Conservation (phyloP, 2,329 filamentous ascomycete species). For the Aspergillus floridensis region DNA sequence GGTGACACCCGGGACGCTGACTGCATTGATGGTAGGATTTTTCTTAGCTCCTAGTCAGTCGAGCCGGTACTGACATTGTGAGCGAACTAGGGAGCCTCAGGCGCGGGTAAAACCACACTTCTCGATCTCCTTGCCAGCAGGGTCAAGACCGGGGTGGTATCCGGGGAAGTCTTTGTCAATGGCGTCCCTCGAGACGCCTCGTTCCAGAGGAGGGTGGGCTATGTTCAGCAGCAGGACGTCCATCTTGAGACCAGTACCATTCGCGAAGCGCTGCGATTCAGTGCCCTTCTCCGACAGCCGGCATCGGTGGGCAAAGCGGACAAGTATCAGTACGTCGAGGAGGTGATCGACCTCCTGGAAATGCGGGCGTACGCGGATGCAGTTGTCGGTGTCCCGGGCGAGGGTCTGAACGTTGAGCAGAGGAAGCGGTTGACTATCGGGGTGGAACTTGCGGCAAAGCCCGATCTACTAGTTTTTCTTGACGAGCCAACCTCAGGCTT, state of each 20-base stretch:
- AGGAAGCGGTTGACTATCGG: constrained; percentile 79
- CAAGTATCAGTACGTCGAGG: constrained; percentile 80
- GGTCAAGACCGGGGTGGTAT: constrained; percentile 81
- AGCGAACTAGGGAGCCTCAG: constrained; percentile 32
- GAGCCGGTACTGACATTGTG: background rate
- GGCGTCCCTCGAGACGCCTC: constrained; percentile 61
- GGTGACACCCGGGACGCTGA: constrained; percentile 53
- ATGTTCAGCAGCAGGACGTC: constrained; percentile 83
- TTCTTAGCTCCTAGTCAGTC: background rate
- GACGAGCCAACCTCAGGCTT: constrained; percentile 88
- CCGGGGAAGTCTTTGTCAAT: constrained; percentile 79
- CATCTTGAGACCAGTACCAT: constrained; percentile 82
- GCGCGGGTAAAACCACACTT: constrained; percentile 87
- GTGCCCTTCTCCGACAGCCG: constrained; percentile 78
- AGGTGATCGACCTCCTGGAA: constrained; percentile 81
- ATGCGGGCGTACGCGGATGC: constrained; percentile 89
- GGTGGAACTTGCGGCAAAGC: constrained; percentile 88
- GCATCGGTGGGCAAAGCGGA: constrained; percentile 65
- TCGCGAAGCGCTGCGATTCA: constrained; percentile 81
- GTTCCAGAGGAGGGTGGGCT: constrained; percentile 37
- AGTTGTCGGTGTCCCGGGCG: constrained; percentile 80
- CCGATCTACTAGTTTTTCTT: constrained; percentile 79
- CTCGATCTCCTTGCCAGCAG: constrained; percentile 81
- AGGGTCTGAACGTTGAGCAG: constrained; percentile 64
- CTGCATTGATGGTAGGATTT: constrained; percentile 48